These are phyloP conservation scores for thale cress (Arabidopsis thaliana) DNA, from an alignment of 345 rosid species.

Conservation along the genomic window DNA sequence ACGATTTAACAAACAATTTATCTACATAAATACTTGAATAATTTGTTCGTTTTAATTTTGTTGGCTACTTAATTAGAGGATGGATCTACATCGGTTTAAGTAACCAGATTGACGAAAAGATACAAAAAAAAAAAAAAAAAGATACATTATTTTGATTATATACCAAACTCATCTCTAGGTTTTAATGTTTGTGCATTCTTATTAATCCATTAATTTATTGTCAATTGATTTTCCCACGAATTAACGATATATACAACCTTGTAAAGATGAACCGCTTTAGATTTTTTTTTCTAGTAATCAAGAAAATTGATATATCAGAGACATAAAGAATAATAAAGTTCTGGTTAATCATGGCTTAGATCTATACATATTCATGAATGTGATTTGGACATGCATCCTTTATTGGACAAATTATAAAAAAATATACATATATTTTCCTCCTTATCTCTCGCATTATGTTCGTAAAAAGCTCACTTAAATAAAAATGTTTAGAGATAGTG, in stretches of 20 bases:
- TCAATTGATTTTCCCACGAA: constrained; percentile 3
- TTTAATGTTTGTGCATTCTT: constrained; percentile 14
- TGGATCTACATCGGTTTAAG: constrained; percentile 29
- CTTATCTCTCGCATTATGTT: constrained; percentile 19
- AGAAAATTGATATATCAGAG: constrained; percentile 11
- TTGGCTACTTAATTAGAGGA: constrained; percentile 3
- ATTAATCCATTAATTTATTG: neutral
- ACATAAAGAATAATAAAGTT: neutral
- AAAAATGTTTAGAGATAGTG: constrained; percentile 1
- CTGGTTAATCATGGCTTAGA: constrained; percentile 9
- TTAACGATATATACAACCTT: neutral
- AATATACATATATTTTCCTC: neutral
- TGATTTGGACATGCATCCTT: constrained; percentile 3
- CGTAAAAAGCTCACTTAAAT: neutral
- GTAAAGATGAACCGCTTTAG: neutral
- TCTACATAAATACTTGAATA: neutral
- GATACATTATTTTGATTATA: neutral
- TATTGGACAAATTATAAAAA: neutral
- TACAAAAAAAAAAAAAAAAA: too few relatives aligned
- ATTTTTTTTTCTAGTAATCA: neutral
- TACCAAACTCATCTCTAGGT: neutral
- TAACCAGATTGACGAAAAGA: constrained; percentile 5
- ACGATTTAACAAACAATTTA: constrained; percentile 15
- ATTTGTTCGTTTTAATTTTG: neutral
- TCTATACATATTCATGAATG: constrained; percentile 23